Conservation (phyloP, 2,329 filamentous ascomycete species). For the Boeremia lycopersici region DNA sequence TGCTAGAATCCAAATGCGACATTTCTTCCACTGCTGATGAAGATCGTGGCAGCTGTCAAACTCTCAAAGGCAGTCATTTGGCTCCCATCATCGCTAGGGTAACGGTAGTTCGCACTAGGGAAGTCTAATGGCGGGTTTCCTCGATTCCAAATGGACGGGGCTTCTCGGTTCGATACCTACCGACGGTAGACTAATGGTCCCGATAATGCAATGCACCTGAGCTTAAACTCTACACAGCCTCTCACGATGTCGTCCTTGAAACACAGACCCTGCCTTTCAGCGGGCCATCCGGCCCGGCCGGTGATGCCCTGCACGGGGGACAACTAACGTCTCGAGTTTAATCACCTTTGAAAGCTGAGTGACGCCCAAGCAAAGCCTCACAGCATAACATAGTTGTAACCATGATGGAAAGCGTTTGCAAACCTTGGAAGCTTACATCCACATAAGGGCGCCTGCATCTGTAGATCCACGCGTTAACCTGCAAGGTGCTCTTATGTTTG, state of each 20-base stretch:
- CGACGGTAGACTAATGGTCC: constrained; percentile 8
- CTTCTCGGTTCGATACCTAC: constrained; percentile 1
- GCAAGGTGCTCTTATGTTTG: not conserved
- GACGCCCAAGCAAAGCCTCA: not conserved
- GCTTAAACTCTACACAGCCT: constrained; percentile 2
- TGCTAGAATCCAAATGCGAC: not conserved
- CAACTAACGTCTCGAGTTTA: not conserved
- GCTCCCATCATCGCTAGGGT: not conserved
- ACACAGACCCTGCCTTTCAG: not conserved
- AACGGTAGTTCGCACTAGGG: constrained; percentile 12
- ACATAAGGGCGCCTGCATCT: not conserved
- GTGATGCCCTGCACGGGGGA: not conserved
- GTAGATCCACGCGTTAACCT: not conserved
- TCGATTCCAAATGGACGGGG: constrained; percentile 5
- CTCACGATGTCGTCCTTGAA: not conserved
- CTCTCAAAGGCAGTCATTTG: not conserved
- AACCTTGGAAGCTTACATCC: not conserved
- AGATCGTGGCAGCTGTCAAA: not conserved
- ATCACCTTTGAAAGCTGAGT: not conserved
- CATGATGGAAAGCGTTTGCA: not conserved
- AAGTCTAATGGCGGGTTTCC: not conserved
- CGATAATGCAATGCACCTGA: constrained; percentile 4
- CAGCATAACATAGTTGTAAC: not conserved
- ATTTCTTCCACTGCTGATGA: not conserved
- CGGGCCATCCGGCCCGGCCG: not conserved